Percentiles rank a stretch among this genome's conserved stretches.
Conservation (phyloP, 2,329 filamentous ascomycete species). For the Chaetothyriales sp. region DNA sequence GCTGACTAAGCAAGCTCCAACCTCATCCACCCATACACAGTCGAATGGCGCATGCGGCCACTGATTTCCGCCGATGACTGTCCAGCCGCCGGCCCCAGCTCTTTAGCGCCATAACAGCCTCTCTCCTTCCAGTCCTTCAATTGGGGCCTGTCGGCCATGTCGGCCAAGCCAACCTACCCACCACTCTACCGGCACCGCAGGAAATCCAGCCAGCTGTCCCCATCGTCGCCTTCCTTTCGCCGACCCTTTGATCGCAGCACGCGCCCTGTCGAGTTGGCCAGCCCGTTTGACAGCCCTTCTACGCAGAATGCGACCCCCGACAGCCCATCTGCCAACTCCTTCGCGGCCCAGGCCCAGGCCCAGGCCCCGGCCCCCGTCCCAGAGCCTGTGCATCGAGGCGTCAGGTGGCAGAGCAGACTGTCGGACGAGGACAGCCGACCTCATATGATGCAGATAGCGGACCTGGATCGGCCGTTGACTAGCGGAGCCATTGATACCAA, state of each 20-base stretch:
- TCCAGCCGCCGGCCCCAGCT: not conserved
- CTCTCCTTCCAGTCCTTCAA: not conserved
- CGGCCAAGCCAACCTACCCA: slow-evolving; percentile 4
- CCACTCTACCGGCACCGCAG: slow-evolving; percentile 14
- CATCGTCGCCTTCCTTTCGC: slow-evolving; percentile 12
- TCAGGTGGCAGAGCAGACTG: slow-evolving; percentile 1
- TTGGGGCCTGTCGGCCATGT: not conserved
- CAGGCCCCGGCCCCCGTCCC: not conserved
- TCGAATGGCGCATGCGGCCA: not conserved
- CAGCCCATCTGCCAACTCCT: slow-evolving; percentile 9
- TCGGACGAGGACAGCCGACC: slow-evolving; percentile 11
- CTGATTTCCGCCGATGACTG: not conserved
- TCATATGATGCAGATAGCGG: slow-evolving; percentile 7
- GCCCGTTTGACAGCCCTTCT: slow-evolving; percentile 8
- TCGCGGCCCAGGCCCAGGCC: no score
- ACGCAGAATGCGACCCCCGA: slow-evolving; percentile 8
- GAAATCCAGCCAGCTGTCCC: slow-evolving; percentile 14
- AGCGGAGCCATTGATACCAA: slow-evolving; percentile 8
- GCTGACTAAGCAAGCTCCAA: not conserved
- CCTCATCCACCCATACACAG: not conserved
- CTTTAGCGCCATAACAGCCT: not conserved
- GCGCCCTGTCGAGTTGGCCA: slow-evolving; percentile 9
- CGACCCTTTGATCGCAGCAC: slow-evolving; percentile 10
- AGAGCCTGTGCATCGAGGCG: not conserved
- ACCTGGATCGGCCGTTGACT: slow-evolving; percentile 10